Evolutionary conservation across 139 green algal species (phyloP), one percentile per base, ranked within the genome.

Genomic region (Chlamydomonas urium): DNA sequence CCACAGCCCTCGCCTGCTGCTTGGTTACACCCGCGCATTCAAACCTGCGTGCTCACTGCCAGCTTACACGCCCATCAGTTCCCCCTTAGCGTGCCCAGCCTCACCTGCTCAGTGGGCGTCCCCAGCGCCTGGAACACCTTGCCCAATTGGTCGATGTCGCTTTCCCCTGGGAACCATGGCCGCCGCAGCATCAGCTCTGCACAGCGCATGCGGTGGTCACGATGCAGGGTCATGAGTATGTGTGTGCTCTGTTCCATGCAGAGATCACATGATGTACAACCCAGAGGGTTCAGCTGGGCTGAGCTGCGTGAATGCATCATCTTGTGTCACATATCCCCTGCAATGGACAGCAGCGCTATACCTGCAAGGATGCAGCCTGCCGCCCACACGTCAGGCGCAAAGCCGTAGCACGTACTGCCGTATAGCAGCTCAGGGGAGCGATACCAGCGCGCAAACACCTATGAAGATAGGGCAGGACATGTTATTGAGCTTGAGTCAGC

Each of bases 401-500:
- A 74, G 14, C 85, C 83, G 71, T 97, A 97, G 71, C 74, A 81
- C 14, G 66, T 82, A 26, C 77, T 83, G 32, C 92, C 92, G 68
- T 92, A 94, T 19, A 97, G 81, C 58, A 97, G 84, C 86, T 97
- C 93, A 10, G 92, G 92, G 0, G 93, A 42, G 5, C 93, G 79
- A 76, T 97, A 97, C 92, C 92, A 97, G 1, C 83, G 76, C 0
- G 92, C 90, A 89, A 97, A 97, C 48, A 97, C 92, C 87, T 96
- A 10, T 68, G 23, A 68, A 68, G 23, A 29, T 26, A 17, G n/a
- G 14, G 37, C 34, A 67, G 6, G 67, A 75, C 61, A 35, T 73
- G 48, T 26, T 38, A 37, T 37, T 50, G 0, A 4, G 17, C 35
- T 4, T 31, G 28, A 34, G 62, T 28, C 28, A 19, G 24, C 8